These are phyloP conservation scores for Tetraselmis chui DNA, from an alignment of 139 green algal genomes.

Conservation along the genomic window DNA sequence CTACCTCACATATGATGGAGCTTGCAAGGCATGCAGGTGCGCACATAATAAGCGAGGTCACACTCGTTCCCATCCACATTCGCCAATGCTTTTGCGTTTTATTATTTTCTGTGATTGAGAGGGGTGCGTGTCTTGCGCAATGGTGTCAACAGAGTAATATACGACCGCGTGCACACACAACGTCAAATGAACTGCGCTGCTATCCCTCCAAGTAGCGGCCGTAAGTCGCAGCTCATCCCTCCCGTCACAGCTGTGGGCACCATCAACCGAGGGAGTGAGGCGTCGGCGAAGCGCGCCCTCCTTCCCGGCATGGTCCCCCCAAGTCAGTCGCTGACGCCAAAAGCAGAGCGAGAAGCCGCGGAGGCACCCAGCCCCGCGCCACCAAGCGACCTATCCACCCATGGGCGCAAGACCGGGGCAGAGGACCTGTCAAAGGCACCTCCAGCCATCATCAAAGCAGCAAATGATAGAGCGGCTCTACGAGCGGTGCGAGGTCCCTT, in stretches of 20 bases:
- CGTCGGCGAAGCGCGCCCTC: not conserved
- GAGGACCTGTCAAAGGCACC: not conserved
- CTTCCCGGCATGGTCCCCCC: not conserved
- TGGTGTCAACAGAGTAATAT: not conserved
- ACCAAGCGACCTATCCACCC: not conserved
- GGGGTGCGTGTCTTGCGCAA: no score
- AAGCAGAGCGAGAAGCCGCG: not conserved
- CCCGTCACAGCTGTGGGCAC: not conserved
- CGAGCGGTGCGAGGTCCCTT: not conserved
- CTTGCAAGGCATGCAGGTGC: not conserved
- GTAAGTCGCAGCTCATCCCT: not conserved
- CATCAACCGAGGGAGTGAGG: not conserved
- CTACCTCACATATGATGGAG: not conserved
- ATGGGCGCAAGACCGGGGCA: not conserved
- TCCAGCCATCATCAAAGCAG: not conserved
- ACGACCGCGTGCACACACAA: not conserved
- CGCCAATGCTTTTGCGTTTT: no score
- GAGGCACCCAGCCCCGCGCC: not conserved
- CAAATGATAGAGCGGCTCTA: not conserved
- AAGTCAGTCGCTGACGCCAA: not conserved
- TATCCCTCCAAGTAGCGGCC: not conserved
- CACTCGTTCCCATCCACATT: no score
- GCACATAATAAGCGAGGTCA: no score
- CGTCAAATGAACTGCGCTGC: not conserved
- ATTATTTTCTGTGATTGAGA: no score